phyloP scores from a whole-genome alignment of 352 stramenopile species.

The Globisporangium mamillatum region DNA sequence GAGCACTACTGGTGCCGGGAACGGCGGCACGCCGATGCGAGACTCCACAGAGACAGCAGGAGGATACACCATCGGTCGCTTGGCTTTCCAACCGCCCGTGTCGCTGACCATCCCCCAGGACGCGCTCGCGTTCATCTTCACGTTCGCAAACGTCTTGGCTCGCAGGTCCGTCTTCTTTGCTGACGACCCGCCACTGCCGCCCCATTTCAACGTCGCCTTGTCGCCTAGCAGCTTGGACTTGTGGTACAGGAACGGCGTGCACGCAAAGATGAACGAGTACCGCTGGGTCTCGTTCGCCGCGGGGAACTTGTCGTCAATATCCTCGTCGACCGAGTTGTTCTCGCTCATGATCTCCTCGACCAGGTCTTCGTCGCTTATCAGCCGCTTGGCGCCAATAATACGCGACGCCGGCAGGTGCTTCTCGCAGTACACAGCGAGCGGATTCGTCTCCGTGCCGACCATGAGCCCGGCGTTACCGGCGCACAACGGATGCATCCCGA shows the following conservation, averaged over 20 bases:
- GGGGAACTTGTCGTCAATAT: conserved; percentile 44
- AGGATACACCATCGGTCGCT: conserved; percentile 47
- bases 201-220: conserved; percentile 37
- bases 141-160: conserved; percentile 22
- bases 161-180: conserved; percentile 27
- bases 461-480: conserved; percentile 75
- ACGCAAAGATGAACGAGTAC: conserved; percentile 76
- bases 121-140: conserved; percentile 37
- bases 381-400: conserved; percentile 73
- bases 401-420: conserved; percentile 72
- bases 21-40: conserved; percentile 45
- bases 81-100: conserved; percentile 40
- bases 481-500: conserved; percentile 75
- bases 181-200: conserved; percentile 3
- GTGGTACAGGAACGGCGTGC: conserved; percentile 56
- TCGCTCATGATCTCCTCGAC: conserved; percentile 85
- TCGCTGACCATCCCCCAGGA: conserved; percentile 35
- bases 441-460: conserved; percentile 70
- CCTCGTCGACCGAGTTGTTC: conserved; percentile 40
- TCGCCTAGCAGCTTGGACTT: conserved; percentile 44
- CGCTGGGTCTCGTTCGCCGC: conserved; percentile 38
- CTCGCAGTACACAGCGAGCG: conserved; percentile 76
- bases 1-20: conserved; percentile 42
- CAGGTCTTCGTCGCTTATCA: conserved; percentile 81
- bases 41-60: conserved; percentile 19